Evolutionary conservation across 176 grass and related monocot genomes (phyloP).

Genomic region (Raddia distichophylla): DNA sequence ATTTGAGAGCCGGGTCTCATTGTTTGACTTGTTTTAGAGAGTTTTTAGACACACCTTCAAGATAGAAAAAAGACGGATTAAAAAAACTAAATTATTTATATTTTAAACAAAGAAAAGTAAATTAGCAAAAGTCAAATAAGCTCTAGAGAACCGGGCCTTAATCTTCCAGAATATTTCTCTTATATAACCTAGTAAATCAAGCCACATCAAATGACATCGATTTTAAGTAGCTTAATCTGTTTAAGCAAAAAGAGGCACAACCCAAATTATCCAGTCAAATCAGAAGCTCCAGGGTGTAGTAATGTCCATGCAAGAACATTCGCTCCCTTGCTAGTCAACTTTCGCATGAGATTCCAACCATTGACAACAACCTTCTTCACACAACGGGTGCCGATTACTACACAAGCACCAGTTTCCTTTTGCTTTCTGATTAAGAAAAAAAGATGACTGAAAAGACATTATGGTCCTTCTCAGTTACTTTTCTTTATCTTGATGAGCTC

Average conservation of each 20-base stretch:
- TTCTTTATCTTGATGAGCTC: background rate
- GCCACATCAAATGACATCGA: background rate
- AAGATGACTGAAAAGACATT: background rate
- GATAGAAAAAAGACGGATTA: slow-evolving; percentile 7
- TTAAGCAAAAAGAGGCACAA: slow-evolving; percentile 21
- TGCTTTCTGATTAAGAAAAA: slow-evolving; percentile 63
- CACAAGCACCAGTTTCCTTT: slow-evolving; percentile 75
- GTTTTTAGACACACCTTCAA: too few species aligned
- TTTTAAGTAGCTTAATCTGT: background rate
- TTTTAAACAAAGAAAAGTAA: slow-evolving; percentile 64
- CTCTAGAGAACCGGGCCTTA: slow-evolving; percentile 57
- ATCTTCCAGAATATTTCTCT: slow-evolving; percentile 81
- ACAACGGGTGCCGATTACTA: slow-evolving; percentile 93
- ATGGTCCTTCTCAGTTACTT: slow-evolving; percentile 8
- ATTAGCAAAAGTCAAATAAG: too few species aligned
- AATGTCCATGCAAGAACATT: slow-evolving; percentile 99
- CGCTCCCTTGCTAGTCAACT: slow-evolving; percentile 92
- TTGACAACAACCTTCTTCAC: slow-evolving; percentile 86
- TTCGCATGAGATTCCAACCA: slow-evolving; percentile 97
- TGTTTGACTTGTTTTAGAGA: too few species aligned
- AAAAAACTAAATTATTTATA: slow-evolving; percentile 97
- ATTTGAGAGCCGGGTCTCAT: too few species aligned
- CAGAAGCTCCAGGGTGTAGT: slow-evolving; percentile 83
- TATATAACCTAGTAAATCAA: slow-evolving; percentile 72
- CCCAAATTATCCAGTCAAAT: slow-evolving; percentile 96